phyloP scores from a whole-genome alignment of 768 basidiomycete species.

The Suillus clintonianus region DNA sequence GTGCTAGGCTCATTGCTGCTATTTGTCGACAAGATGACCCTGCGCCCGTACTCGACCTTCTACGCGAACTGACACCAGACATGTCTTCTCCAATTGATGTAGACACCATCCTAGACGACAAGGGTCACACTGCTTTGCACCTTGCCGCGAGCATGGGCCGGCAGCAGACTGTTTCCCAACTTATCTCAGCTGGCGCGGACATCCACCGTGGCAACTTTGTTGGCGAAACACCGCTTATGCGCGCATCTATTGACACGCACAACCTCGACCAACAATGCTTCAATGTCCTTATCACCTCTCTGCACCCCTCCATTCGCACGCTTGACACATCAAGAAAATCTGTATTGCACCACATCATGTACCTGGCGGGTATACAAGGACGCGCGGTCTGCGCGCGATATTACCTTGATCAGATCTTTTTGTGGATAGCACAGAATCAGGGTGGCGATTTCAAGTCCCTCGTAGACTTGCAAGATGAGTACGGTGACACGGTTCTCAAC shows the following conservation, averaged over 20 bases:
- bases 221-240: conserved; percentile 93
- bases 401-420: conserved; percentile 88
- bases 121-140: conserved; percentile 93
- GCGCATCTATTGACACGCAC: conserved; percentile 88
- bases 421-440: conserved; percentile 80
- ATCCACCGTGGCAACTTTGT: conserved; percentile 88
- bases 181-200: conserved; percentile 82
- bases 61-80: conserved; percentile 62
- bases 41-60: conserved; percentile 54
- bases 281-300: conserved; percentile 56
- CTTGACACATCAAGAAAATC: conserved; percentile 85
- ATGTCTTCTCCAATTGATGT: conserved; percentile 49
- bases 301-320: conserved; percentile 80
- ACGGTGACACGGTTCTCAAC: conserved; percentile 95
- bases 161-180: conserved; percentile 61
- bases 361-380: conserved; percentile 89
- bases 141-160: conserved; percentile 87
- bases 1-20: conserved; percentile 62
- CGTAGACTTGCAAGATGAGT: conserved; percentile 90
- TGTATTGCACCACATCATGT: conserved; percentile 89
- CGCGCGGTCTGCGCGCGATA: conserved; percentile 82
- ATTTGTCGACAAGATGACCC: conserved; percentile 76
- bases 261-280: conserved; percentile 82
- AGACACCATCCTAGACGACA: conserved; percentile 89
- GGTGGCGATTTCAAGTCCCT: conserved; percentile 75